Conservation (phyloP, 192 early-diverging fungal genomes). For the Nowakowskiella sp. region DNA sequence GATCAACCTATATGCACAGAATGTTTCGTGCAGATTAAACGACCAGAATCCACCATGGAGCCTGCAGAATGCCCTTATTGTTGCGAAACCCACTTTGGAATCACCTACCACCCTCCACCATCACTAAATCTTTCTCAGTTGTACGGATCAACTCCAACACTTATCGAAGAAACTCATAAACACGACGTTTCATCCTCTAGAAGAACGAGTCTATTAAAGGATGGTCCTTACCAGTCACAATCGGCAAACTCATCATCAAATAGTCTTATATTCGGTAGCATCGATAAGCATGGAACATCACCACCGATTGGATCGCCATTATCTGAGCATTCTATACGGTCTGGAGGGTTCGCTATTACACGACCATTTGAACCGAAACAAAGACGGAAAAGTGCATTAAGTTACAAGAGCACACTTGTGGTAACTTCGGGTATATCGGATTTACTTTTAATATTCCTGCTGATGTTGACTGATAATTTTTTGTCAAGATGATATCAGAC, state of each 20-base stretch:
- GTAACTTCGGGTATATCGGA: constrained; percentile 21
- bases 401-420: constrained; percentile 15
- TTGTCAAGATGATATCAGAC: constrained; percentile 57
- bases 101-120: constrained; percentile 59
- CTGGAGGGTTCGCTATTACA: no score
- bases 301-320: no score
- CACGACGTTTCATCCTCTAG: no score
- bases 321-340: no score
- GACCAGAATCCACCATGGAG: constrained; percentile 58
- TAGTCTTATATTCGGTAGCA: no score
- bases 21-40: constrained; percentile 93
- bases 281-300: no score
- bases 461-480: neutral
- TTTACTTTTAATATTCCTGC: neutral
- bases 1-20: constrained; percentile 94
- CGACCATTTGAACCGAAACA: no score
- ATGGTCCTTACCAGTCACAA: no score
- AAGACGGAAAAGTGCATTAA: constrained; percentile 19
- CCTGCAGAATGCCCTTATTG: constrained; percentile 83
- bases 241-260: no score
- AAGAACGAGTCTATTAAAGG: no score
- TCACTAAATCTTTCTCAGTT: constrained; percentile 15
- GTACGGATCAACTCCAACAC: constrained; percentile 15
- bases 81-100: constrained; percentile 74
- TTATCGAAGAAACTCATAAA: no score